These are phyloP conservation scores for Ambrosia trifida DNA, from an alignment of 129 eudicot genomes.

Conservation along the genomic window DNA sequence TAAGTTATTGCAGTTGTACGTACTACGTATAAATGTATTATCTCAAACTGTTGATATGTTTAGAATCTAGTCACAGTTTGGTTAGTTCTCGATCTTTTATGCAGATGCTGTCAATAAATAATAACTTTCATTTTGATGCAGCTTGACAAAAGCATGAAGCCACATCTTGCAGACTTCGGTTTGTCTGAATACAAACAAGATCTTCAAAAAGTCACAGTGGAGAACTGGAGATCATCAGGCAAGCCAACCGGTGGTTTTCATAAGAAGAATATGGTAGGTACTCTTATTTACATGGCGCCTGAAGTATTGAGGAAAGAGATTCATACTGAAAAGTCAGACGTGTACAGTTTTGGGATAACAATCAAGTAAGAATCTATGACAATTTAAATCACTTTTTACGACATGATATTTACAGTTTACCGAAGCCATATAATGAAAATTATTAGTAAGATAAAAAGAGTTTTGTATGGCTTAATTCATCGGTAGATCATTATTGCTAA, in stretches of 20 bases:
- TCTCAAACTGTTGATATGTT: neutral
- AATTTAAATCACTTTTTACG: conserved; percentile 7
- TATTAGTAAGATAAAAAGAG: neutral
- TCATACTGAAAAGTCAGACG: conserved; percentile 87
- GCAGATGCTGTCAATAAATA: neutral
- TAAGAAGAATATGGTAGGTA: conserved; percentile 98
- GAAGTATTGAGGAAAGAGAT: conserved; percentile 84
- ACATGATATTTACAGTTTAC: neutral
- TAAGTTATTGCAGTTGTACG: conserved; percentile 33
- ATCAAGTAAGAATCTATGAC: conserved; percentile 63
- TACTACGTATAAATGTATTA: neutral
- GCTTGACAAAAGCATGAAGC: conserved; percentile 64
- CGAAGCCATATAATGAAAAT: neutral
- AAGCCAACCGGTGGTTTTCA: conserved; percentile 98
- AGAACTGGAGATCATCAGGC: conserved; percentile 91
- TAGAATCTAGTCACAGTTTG: neutral
- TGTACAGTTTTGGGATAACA: conserved; percentile 83
- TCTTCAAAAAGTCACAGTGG: conserved; percentile 59
- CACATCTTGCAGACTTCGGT: conserved; percentile 96
- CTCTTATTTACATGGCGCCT: conserved; percentile 98
- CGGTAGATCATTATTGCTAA: conserved; percentile 4
- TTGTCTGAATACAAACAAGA: conserved; percentile 84
- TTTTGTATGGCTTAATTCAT: neutral
- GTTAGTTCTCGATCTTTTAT: neutral
- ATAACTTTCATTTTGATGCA: conserved; percentile 37